These are phyloP conservation scores for Penicillium sp. DNA, from an alignment of 2,329 filamentous ascomycete genomes.

Conservation along the genomic window DNA sequence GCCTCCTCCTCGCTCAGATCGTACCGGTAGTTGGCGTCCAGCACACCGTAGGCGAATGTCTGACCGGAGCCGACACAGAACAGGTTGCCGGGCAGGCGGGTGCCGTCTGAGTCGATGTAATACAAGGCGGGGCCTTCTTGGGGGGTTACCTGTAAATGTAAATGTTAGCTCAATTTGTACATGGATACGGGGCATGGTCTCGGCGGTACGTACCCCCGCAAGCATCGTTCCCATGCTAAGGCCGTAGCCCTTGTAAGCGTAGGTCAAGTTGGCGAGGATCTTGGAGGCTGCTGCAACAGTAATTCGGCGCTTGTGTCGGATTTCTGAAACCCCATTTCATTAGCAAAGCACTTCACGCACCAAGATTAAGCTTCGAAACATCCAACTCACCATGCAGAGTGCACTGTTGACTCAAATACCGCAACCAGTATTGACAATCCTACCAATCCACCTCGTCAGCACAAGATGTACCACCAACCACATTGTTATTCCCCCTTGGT, in stretches of 20 bases:
- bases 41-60: constrained; percentile 97
- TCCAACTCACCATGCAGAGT: constrained; percentile 71
- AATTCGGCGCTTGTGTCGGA: constrained; percentile 98
- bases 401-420: constrained; percentile 98
- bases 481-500: not conserved
- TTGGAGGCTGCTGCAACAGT: constrained; percentile 96
- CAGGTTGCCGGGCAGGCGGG: constrained; percentile 85
- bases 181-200: not conserved
- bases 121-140: constrained; percentile 96
- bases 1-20: constrained; percentile 86
- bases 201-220: constrained; percentile 80
- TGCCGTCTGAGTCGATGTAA: constrained; percentile 98
- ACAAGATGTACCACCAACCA: not conserved
- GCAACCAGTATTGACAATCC: constrained; percentile 99
- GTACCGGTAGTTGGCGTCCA: constrained; percentile 93
- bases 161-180: constrained; percentile 2
- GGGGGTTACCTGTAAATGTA: constrained; percentile 49
- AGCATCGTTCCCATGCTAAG: constrained; percentile 99
- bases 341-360: not conserved
- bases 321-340: constrained; percentile 54
- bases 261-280: constrained; percentile 97
- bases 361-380: not conserved
- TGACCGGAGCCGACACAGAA: constrained; percentile 98
- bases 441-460: constrained; percentile 33
- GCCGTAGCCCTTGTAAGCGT: constrained; percentile 98